A percentile compares a stretch with the other conserved stretches of the same genome.
These are phyloP conservation scores for Fraxinus platypoda DNA, from an alignment of 305 asterid genomes.

Conservation along the genomic window DNA sequence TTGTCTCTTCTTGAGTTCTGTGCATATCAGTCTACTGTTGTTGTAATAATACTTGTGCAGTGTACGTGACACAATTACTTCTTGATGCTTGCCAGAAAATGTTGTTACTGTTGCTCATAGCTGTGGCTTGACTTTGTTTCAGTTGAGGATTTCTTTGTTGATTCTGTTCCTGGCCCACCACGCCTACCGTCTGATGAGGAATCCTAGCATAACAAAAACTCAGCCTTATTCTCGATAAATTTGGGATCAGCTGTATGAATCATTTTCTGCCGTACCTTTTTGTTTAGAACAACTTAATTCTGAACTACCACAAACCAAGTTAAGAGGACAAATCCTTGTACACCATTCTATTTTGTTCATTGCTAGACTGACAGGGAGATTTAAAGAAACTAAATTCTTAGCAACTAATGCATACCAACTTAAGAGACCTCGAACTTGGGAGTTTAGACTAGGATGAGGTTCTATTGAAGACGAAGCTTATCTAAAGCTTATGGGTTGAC, in stretches of 20 bases:
- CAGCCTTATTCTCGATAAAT: background rate
- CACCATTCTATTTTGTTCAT: background rate
- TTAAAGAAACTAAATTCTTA: background rate
- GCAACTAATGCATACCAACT: background rate
- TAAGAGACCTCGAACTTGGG: slow-evolving; percentile 7
- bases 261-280: background rate
- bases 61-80: background rate
- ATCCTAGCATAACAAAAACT: slow-evolving; percentile 40
- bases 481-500: slow-evolving; percentile 26
- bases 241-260: background rate
- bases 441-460: slow-evolving; percentile 33
- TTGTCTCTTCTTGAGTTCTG: too few relatives aligned
- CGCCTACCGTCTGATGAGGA: slow-evolving; percentile 76
- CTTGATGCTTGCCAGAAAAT: slow-evolving; percentile 1
- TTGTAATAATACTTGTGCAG: background rate
- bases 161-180: slow-evolving; percentile 63
- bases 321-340: background rate
- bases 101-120: slow-evolving; percentile 6
- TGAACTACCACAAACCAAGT: background rate
- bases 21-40: too few relatives aligned
- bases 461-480: slow-evolving; percentile 23
- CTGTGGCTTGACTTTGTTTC: slow-evolving; percentile 33
- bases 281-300: background rate
- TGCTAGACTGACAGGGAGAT: background rate
- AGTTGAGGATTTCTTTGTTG: slow-evolving; percentile 95